Conservation (phyloP, 305 asterid species). For the Euphrasia arctica region DNA sequence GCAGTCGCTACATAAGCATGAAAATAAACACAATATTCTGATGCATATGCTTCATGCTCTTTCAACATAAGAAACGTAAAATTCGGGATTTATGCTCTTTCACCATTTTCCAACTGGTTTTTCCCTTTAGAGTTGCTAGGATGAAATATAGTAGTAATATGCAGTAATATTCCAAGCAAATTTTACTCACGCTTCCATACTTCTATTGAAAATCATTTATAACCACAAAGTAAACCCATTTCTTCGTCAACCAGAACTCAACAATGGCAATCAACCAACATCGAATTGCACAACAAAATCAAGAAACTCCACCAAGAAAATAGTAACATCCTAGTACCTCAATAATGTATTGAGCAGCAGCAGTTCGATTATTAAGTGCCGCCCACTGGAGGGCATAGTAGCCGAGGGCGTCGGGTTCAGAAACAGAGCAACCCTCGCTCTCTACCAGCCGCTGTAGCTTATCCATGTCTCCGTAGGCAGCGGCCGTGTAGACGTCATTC, state of each 20-base stretch:
- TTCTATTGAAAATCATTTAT: no score
- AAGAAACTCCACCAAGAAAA: not conserved
- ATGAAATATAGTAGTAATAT: no score
- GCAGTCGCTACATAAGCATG: no score
- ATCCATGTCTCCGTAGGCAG: constrained; percentile 95
- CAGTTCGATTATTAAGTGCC: constrained; percentile 85
- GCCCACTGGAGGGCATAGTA: constrained; percentile 98
- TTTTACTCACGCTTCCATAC: no score
- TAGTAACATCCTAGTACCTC: constrained; percentile 44
- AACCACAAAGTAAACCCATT: constrained; percentile 13
- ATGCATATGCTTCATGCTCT: no score
- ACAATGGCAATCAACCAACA: constrained; percentile 11
- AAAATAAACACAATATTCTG: no score
- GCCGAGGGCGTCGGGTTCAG: constrained; percentile 88
- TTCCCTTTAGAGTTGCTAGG: no score
- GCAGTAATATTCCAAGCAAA: no score
- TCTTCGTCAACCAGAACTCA: not conserved
- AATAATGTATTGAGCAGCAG: constrained; percentile 81
- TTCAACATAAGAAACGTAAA: no score
- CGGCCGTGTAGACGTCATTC: constrained; percentile 94
- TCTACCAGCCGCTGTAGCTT: constrained; percentile 92
- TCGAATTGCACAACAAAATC: constrained; percentile 21
- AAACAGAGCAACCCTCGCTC: constrained; percentile 91
- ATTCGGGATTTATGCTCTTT: no score
- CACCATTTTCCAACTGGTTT: no score